Percentiles rank a stretch among this genome's conserved stretches.
These are phyloP conservation scores for Mycena crocata DNA, from an alignment of 768 basidiomycete genomes.

Conservation along the genomic window DNA sequence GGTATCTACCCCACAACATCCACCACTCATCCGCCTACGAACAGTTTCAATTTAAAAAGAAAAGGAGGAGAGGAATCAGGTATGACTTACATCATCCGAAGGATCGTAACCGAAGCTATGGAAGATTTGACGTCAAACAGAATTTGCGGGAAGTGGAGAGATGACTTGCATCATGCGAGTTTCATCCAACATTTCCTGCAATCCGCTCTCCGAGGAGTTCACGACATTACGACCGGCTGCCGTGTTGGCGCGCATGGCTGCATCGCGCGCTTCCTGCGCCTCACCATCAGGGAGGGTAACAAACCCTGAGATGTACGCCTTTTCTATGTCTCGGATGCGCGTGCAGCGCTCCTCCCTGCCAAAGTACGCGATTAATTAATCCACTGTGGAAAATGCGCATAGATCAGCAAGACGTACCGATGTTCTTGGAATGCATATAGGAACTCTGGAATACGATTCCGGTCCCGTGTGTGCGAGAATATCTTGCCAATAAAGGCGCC, in stretches of 20 bases:
- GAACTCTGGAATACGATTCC: constrained; percentile 17
- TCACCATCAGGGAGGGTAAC: constrained; percentile 17
- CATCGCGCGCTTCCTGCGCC: background rate
- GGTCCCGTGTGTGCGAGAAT: constrained; percentile 24
- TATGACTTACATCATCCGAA: constrained; percentile 10
- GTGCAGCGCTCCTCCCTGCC: constrained; percentile 8
- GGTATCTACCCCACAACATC: constrained; percentile 15
- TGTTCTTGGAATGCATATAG: constrained; percentile 26
- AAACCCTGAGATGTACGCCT: background rate
- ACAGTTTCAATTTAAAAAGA: too few species aligned
- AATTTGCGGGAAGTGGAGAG: background rate
- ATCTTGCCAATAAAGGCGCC: constrained; percentile 25
- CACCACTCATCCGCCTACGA: constrained; percentile 26
- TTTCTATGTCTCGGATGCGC: background rate
- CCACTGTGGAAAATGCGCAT: too few species aligned
- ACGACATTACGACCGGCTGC: constrained; percentile 3
- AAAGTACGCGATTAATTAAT: too few species aligned
- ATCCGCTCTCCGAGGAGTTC: background rate
- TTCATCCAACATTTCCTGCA: background rate
- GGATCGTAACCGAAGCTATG: constrained; percentile 13
- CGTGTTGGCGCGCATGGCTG: constrained; percentile 3
- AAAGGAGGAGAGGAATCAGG: too few species aligned
- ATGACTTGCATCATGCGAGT: background rate
- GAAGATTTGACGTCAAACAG: background rate
- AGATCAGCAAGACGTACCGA: too few species aligned